Percentiles rank a stretch among this genome's conserved stretches.
Evolutionary conservation across 2,329 filamentous ascomycete genomes (phyloP).

Genomic region (Sporothrix variecibatus): DNA sequence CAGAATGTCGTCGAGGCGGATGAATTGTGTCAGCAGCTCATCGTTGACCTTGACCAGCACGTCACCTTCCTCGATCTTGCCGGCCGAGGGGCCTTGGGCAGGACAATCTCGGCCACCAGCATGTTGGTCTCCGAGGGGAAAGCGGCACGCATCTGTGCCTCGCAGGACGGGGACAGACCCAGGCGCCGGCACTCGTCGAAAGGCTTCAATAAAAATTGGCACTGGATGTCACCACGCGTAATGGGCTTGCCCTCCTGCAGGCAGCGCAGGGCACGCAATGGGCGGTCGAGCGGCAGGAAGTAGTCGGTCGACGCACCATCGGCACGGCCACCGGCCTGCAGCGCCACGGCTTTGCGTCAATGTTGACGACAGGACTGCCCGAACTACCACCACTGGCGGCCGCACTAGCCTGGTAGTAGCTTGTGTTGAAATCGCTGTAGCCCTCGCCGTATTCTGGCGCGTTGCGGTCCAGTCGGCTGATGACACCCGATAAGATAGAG

Average conservation of each 20-base stretch:
- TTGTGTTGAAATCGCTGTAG: conserved; percentile 94
- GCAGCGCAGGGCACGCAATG: conserved; percentile 81
- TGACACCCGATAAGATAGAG: conserved; percentile 95
- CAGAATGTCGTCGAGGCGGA: conserved; percentile 85
- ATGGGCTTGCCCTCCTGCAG: conserved; percentile 75
- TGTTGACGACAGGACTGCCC: conserved; percentile 96
- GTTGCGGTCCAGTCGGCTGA: conserved; percentile 92
- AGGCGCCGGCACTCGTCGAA: conserved; percentile 95
- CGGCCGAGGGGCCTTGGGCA: conserved; percentile 88
- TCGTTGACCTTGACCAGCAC: conserved; percentile 91
- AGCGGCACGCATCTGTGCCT: conserved; percentile 76
- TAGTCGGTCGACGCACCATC: conserved; percentile 98
- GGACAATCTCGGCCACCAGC: conserved; percentile 92
- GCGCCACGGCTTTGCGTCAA: conserved; percentile 85
- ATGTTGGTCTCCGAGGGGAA: conserved; percentile 96
- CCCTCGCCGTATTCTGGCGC: conserved; percentile 97
- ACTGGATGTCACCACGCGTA: conserved; percentile 94
- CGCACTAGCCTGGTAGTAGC: conserved; percentile 97
- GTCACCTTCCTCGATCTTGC: conserved; percentile 90
- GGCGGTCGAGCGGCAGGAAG: conserved; percentile 90
- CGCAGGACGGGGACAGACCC: conserved; percentile 81
- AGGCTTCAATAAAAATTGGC: conserved; percentile 93
- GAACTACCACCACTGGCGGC: conserved; percentile 96
- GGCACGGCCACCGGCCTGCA: conserved; percentile 90
- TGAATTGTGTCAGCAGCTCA: conserved; percentile 89